These are phyloP conservation scores for Aotearoamyces nothofagi DNA, from an alignment of 2,329 filamentous ascomycete species.

Conservation along the genomic window DNA sequence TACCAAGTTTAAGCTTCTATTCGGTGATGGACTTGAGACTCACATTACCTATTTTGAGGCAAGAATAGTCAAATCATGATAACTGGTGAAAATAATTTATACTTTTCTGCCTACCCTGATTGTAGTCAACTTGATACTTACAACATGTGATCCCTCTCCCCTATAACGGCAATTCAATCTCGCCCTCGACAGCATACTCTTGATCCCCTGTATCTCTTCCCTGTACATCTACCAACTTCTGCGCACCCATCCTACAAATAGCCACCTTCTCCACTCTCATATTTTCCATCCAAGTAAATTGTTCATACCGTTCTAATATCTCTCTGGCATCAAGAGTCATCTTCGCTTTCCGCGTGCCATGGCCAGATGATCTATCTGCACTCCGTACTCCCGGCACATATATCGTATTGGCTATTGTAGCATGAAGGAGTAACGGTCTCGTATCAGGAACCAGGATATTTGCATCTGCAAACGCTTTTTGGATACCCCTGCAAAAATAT, in stretches of 20 bases:
- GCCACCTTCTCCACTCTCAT: constrained; percentile 55
- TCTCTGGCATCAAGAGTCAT: constrained; percentile 35
- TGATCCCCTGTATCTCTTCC: constrained; percentile 6
- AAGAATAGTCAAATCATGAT: too few relatives aligned
- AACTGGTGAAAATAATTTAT: too few relatives aligned
- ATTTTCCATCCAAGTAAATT: constrained; percentile 55
- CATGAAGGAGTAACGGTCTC: constrained; percentile 60
- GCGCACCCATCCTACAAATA: constrained; percentile 81
- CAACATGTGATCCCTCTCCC: too few relatives aligned
- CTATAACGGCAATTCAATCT: too few relatives aligned
- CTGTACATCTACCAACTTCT: constrained; percentile 23
- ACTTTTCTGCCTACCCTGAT: too few relatives aligned
- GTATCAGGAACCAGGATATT: constrained; percentile 41
- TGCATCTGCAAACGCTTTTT: constrained; percentile 34
- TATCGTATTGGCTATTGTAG: constrained; percentile 74
- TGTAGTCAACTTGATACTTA: too few relatives aligned
- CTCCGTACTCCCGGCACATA: constrained; percentile 38
- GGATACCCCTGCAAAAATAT: constrained; percentile 40
- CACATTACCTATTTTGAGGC: constrained; percentile 10
- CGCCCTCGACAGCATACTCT: constrained; percentile 15
- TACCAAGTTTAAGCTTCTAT: constrained; percentile 9
- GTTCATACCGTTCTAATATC: constrained; percentile 42
- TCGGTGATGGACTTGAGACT: constrained; percentile 8
- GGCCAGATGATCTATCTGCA: too few relatives aligned
- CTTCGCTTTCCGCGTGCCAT: constrained; percentile 10